A percentile compares a stretch with the other conserved stretches of the same genome.
These are phyloP conservation scores for Calonectria henricotiae DNA, from an alignment of 2,329 filamentous ascomycete species.

Conservation along the genomic window DNA sequence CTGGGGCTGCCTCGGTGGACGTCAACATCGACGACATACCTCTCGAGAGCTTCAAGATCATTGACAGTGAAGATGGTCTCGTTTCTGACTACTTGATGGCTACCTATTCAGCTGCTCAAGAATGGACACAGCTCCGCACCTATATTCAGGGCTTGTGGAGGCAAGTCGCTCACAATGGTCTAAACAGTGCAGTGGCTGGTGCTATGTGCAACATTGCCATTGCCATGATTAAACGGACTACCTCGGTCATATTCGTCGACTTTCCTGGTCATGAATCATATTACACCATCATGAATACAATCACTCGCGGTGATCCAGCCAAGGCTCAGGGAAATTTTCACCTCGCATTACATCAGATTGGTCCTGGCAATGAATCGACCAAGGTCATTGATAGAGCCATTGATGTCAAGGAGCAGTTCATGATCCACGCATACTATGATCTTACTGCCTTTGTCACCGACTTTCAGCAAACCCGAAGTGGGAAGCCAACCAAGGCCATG, in stretches of 20 bases:
- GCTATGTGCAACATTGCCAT: conserved; percentile 62
- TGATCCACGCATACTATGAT: conserved; percentile 62
- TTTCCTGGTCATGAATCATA: conserved; percentile 65
- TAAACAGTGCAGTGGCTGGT: conserved; percentile 66
- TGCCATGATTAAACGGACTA: conserved; percentile 60
- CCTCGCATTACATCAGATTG: not conserved
- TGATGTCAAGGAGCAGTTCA: conserved; percentile 63
- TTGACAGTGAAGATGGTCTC: conserved; percentile 58
- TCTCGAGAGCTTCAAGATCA: conserved; percentile 63
- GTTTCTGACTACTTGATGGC: conserved; percentile 64
- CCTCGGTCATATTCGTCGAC: conserved; percentile 61
- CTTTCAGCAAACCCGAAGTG: conserved; percentile 63
- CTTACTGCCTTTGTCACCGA: conserved; percentile 65
- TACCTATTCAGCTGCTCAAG: conserved; percentile 57
- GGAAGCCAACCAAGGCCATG: conserved; percentile 66
- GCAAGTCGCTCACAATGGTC: conserved; percentile 62
- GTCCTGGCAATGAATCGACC: not conserved
- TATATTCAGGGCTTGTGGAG: conserved; percentile 62
- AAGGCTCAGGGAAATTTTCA: conserved; percentile 46
- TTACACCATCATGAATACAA: conserved; percentile 60
- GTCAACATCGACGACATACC: conserved; percentile 55
- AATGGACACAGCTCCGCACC: conserved; percentile 61
- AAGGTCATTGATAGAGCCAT: conserved; percentile 41
- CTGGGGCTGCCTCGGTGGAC: not conserved
- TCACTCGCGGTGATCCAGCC: conserved; percentile 59